These are phyloP conservation scores for Talaromyces verruculosus DNA, from an alignment of 2,329 filamentous ascomycete species.

Conservation along the genomic window DNA sequence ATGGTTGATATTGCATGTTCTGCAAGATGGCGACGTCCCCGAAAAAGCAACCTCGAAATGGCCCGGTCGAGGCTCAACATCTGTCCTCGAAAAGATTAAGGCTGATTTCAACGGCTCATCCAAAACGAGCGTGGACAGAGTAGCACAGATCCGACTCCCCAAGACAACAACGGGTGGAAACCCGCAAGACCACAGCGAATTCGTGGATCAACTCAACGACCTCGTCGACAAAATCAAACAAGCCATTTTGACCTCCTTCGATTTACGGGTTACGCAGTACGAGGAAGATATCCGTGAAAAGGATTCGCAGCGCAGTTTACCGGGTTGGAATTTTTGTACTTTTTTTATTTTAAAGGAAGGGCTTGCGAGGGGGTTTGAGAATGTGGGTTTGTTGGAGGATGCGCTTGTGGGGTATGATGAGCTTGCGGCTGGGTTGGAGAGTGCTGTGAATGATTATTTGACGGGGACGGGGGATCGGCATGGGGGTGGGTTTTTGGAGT, in stretches of 20 bases:
- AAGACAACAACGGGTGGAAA: background rate
- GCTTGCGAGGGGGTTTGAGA: conserved; percentile 89
- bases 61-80: conserved; percentile 73
- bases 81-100: conserved; percentile 83
- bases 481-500: conserved; percentile 68
- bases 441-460: conserved; percentile 72
- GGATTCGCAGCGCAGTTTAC: conserved; percentile 79
- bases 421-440: conserved; percentile 81
- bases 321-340: conserved; percentile 98
- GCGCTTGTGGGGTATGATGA: conserved; percentile 94
- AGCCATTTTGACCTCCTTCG: conserved; percentile 84
- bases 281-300: conserved; percentile 97
- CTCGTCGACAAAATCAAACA: conserved; percentile 82
- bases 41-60: conserved; percentile 74
- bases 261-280: conserved; percentile 86
- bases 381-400: conserved; percentile 92
- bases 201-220: conserved; percentile 79
- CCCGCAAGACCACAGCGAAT: conserved; percentile 70
- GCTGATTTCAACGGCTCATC: conserved; percentile 82
- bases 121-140: conserved; percentile 71
- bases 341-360: conserved; percentile 98
- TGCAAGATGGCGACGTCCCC: conserved; percentile 69
- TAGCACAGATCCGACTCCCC: conserved; percentile 78
- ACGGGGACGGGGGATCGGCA: conserved; percentile 63
- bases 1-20: conserved; percentile 91